Percentiles rank a stretch among this genome's conserved stretches.
These are phyloP conservation scores for Phytopythium oedochilum DNA, from an alignment of 352 stramenopile species.

Conservation along the genomic window DNA sequence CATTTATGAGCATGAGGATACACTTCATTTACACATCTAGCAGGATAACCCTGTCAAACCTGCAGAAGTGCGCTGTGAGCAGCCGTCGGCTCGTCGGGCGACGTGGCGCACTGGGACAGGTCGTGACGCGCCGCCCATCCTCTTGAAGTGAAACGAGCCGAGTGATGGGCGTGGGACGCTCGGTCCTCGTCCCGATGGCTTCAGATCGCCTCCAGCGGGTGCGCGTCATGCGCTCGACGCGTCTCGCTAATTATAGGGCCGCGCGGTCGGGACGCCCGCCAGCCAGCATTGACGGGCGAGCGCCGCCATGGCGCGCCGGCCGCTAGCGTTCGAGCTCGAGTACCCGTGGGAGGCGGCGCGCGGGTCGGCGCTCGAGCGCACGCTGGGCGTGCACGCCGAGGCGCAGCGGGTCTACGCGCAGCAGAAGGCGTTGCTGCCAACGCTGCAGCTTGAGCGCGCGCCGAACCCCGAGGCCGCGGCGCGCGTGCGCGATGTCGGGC, in stretches of 20 bases:
- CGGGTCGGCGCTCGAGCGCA: slow-evolving; percentile 44
- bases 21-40: background rate
- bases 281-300: background rate
- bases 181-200: background rate
- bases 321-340: slow-evolving; percentile 32
- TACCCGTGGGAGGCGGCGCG: slow-evolving; percentile 49
- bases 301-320: slow-evolving; percentile 4
- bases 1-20: too few relatives aligned
- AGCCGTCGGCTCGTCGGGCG: background rate
- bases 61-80: too few relatives aligned
- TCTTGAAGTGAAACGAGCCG: background rate
- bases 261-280: background rate
- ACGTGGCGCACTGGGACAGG: background rate
- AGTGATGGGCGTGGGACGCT: background rate
- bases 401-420: slow-evolving; percentile 45
- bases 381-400: slow-evolving; percentile 45
- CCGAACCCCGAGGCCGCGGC: slow-evolving; percentile 26
- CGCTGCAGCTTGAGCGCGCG: slow-evolving; percentile 41
- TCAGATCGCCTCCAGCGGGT: background rate
- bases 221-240: too few relatives aligned
- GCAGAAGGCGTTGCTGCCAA: slow-evolving; percentile 51
- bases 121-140: background rate
- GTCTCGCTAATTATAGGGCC: background rate
- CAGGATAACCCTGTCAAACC: too few relatives aligned
- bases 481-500: slow-evolving; percentile 61